Evolutionary conservation across 768 basidiomycete species (phyloP).

Genomic region (Suillus lakei): DNA sequence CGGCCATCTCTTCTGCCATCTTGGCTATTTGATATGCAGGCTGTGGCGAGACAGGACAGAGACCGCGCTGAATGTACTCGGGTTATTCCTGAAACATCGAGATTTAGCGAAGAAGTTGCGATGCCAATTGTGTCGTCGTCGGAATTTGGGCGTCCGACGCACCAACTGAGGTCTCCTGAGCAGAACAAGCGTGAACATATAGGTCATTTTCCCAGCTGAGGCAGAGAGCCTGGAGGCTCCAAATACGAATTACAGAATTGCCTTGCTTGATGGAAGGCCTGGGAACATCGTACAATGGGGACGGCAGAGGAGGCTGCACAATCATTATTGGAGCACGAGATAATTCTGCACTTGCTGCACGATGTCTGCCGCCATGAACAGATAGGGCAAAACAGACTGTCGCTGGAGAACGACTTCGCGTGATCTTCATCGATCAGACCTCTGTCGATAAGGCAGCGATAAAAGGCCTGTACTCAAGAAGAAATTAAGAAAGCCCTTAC

Average conservation of each 20-base stretch:
- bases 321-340: not conserved
- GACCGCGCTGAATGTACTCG: constrained; percentile 5
- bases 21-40: not conserved
- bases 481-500: not conserved
- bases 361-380: not conserved
- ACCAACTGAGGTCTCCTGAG: not conserved
- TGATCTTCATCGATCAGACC: not conserved
- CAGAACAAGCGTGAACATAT: not conserved
- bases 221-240: not conserved
- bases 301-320: not conserved
- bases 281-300: not conserved
- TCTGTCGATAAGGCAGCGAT: constrained; percentile 2
- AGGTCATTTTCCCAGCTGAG: not conserved
- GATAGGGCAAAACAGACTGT: not conserved
- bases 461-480: not conserved
- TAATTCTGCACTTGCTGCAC: not conserved
- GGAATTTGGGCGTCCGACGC: not conserved
- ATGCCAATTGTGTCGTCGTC: not conserved
- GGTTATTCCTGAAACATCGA: not conserved
- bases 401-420: not conserved
- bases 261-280: not conserved
- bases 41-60: not conserved
- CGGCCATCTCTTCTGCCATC: not conserved
- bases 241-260: constrained; percentile 7
- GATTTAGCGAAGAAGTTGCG: not conserved